These are phyloP conservation scores for Dalbergia cultrata DNA, from an alignment of 306 rosid species.

Conservation along the genomic window DNA sequence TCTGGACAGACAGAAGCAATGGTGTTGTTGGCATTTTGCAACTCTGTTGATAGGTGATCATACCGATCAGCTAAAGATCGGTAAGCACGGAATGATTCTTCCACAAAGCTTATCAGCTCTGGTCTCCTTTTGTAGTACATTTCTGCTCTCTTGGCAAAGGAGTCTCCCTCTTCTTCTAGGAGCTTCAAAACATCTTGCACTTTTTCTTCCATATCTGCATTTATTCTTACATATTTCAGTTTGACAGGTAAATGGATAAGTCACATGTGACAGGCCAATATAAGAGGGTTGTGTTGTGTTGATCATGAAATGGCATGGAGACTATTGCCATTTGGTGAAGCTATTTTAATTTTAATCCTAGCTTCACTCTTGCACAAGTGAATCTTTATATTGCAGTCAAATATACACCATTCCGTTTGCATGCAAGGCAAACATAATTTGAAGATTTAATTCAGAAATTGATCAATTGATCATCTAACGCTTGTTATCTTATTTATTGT, in stretches of 20 bases:
- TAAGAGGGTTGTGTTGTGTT: neutral
- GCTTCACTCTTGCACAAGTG: neutral
- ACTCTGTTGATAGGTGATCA: slow-evolving; percentile 88
- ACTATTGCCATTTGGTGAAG: neutral
- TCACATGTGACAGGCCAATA: neutral
- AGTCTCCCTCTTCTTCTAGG: slow-evolving; percentile 84
- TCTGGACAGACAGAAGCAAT: slow-evolving; percentile 87
- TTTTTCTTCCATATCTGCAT: slow-evolving; percentile 92
- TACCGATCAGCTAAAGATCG: slow-evolving; percentile 88
- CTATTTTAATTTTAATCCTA: neutral
- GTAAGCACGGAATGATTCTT: slow-evolving; percentile 79
- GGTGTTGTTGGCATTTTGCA: slow-evolving; percentile 89
- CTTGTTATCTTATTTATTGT: neutral
- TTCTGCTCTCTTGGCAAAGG: slow-evolving; percentile 91
- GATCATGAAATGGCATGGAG: slow-evolving; percentile 29
- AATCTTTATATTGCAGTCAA: slow-evolving; percentile 22
- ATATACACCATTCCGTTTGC: neutral
- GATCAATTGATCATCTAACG: neutral
- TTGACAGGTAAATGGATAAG: slow-evolving; percentile 25
- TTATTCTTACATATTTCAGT: slow-evolving; percentile 28
- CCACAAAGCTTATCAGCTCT: slow-evolving; percentile 79
- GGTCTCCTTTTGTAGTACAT: slow-evolving; percentile 92
- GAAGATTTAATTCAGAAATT: slow-evolving; percentile 8
- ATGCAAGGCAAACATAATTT: neutral
- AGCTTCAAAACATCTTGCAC: slow-evolving; percentile 67